Evolutionary conservation across 371 early-diverging fungal genomes (phyloP), one percentile per base, ranked within the genome.

Genomic region (Entomophthora muscae): DNA sequence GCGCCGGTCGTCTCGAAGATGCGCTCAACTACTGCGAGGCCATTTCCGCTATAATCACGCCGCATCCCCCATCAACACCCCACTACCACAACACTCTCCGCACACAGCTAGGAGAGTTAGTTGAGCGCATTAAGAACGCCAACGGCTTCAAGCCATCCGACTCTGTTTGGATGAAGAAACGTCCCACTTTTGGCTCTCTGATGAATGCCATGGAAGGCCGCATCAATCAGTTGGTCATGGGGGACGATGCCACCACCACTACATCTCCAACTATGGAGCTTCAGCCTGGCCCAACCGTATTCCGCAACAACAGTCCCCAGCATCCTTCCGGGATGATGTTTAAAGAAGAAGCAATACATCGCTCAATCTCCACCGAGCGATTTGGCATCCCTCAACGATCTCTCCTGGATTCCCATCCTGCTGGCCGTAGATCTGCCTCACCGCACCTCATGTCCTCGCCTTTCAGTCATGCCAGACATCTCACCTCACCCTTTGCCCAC

Each of bases 11-110:
- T 63, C 66, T 82, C 2, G 78, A 81, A 22, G 77, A 82, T 57
- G 90, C 93, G 1, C 74, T 76, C 56, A 76, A 83, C 64, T 91
- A 91, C 63, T 82, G 86, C 67, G 88, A 87, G 21, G 75, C 86
- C 0, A 78, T 93, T 32, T 83, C 86, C 33, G 73, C 76, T 26
- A 79, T 86, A 30, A 73, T 92, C 26, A 86, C 85, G 55, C 73
- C 81, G 0, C 78, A 85, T 62, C 73, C 83, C 0, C 85, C 82
- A 61, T 82, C 83, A 1, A 82, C 81, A 22, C 88, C 89, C 17
- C 91, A 88, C 67, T 78, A 91, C 65, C 86, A 89, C 68, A 68
- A 70, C 21, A 73, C 76, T 1, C 81, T 93, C 65, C 71, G 75
- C 1, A 80, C 84, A 21, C 75, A 76, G 29, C 72, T 93, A 2